Evolutionary conservation across 495 filamentous ascomycete genomes (phyloP), one percentile per base, ranked within the genome.

Genomic region (Tuber calosporum): DNA sequence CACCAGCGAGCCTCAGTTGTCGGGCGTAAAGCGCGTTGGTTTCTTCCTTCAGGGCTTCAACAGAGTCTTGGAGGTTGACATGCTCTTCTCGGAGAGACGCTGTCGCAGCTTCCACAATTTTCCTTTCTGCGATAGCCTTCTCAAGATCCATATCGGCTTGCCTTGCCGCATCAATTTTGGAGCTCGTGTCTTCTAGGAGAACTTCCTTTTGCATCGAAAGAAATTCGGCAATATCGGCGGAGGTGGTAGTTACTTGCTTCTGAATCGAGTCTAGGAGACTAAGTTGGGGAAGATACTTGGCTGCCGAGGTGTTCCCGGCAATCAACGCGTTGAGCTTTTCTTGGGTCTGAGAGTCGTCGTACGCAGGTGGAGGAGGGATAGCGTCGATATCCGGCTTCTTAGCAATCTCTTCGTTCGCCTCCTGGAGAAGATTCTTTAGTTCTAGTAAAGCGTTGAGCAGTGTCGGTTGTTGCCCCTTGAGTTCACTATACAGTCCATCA

Each of bases 181-280:
- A 87, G 75, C 94, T 91, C 68, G 91, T 89, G 68, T 93, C 91
- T 76, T 94, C 89, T 1, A 89, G 87, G 43, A 95, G 90, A 17
- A 92, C 87, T 69, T 88, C 87, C 26, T 91, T 92, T 81, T 98
- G 95, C 3, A 87, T 86, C 15, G 88, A 86, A 48, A 98, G 87
- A 84, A 97, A 97, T 58, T 90, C 88, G n/a, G 89, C 89, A 77
- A 99, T 90, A 79, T 92, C 91, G 36, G 88, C 89, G 0, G 94
- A 91, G n/a, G 92, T 97, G 66, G 89, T 85, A 81, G 91, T 89
- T 66, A 99, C 93, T 75, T 97, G 90, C 79, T 90, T 86, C 81
- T 97, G 93, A 76, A 98, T 94, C 79, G 93, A 87, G 77, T 96
- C 92, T 13, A 99, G 87, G 69, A 92, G 91, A 74, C 90, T 90